These are phyloP conservation scores for Pugionium dolabratum DNA, from an alignment of 345 rosid species.

Conservation along the genomic window DNA sequence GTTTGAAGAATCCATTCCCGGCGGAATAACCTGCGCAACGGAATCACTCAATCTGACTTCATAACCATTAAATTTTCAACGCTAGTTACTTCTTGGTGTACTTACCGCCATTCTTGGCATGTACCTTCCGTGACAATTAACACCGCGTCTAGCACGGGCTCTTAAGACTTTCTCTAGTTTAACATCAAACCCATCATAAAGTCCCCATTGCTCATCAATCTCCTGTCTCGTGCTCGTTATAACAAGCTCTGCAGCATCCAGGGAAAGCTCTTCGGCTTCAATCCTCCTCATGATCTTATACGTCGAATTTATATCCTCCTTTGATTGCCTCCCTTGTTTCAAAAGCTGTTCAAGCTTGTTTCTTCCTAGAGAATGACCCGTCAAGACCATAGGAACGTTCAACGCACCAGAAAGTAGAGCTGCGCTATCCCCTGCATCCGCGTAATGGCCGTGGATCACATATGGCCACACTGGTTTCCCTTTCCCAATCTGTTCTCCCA, in stretches of 20 bases:
- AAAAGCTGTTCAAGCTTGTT: constrained; percentile 96
- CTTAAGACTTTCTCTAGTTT: constrained; percentile 92
- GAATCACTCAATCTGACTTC: constrained; percentile 12
- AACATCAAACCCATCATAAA: constrained; percentile 96
- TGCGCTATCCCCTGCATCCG: constrained; percentile 95
- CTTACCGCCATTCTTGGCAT: constrained; percentile 99
- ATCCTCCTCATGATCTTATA: constrained; percentile 94
- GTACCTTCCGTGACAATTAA: constrained; percentile 88
- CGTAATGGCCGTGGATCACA: constrained; percentile 93
- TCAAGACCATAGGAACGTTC: constrained; percentile 96
- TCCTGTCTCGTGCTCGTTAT: constrained; percentile 95
- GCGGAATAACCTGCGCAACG: constrained; percentile 76
- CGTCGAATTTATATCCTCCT: constrained; percentile 86
- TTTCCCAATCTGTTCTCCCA: constrained; percentile 83
- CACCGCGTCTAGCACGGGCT: constrained; percentile 89
- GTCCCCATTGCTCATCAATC: constrained; percentile 99
- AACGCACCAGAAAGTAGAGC: constrained; percentile 92
- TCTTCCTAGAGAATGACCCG: constrained; percentile 97
- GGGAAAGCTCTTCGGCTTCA: constrained; percentile 90
- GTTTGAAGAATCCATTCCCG: constrained; percentile 98
- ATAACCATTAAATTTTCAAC: background rate
- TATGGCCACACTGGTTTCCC: constrained; percentile 95
- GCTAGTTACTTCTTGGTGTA: constrained; percentile 8
- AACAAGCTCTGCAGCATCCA: constrained; percentile 96
- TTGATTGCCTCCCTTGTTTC: constrained; percentile 88